Conservation (phyloP, 2,329 filamentous ascomycete species). For the Stemphylium lycopersici region DNA sequence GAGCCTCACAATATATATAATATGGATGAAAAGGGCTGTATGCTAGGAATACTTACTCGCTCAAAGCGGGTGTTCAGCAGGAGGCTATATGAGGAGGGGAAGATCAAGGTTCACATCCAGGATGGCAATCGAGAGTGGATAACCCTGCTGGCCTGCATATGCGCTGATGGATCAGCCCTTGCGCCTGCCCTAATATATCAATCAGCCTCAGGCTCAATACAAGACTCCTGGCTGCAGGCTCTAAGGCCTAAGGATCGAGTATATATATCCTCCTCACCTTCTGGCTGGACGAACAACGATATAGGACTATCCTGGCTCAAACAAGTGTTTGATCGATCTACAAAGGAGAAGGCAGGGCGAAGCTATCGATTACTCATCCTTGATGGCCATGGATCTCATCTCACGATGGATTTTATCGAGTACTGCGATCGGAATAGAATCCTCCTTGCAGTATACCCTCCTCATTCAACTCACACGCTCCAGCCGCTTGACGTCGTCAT, state of each 20-base stretch:
- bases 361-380: constrained; percentile 4
- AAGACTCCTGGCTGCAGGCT: background rate
- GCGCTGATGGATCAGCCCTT: constrained; percentile 2
- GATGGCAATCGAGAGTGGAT: constrained; percentile 4
- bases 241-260: background rate
- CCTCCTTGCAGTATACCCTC: background rate
- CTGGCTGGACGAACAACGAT: too few species aligned
- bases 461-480: constrained; percentile 5
- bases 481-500: constrained; percentile 2
- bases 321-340: background rate
- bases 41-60: too few species aligned
- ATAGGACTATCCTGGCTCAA: too few species aligned
- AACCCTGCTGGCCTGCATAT: background rate
- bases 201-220: background rate
- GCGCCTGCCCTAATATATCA: background rate
- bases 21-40: too few species aligned
- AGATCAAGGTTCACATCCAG: background rate
- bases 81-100: background rate
- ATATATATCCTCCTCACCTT: too few species aligned
- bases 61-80: background rate
- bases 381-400: constrained; percentile 9
- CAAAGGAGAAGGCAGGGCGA: background rate
- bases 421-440: constrained; percentile 2
- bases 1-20: too few species aligned
- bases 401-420: constrained; percentile 3